phyloP scores from a whole-genome alignment of 164 flowering plant genomes.

The Berberis thunbergii region DNA sequence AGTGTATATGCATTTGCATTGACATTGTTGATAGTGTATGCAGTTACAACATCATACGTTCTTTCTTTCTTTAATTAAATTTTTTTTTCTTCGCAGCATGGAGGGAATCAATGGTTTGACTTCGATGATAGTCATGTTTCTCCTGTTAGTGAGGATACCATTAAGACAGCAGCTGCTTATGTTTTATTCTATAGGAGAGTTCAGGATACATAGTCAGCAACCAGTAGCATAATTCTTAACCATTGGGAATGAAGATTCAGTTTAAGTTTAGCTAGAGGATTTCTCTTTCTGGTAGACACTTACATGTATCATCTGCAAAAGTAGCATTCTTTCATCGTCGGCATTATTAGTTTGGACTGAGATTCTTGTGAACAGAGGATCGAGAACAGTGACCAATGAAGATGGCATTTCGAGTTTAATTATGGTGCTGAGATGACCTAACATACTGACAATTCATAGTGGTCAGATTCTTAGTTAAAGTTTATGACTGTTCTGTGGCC shows the following conservation, averaged over 20 bases:
- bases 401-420: neutral
- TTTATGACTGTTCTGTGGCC: too few relatives aligned
- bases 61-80: neutral
- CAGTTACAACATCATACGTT: neutral
- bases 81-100: constrained; percentile 39
- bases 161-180: constrained; percentile 89
- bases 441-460: too few relatives aligned
- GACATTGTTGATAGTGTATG: neutral
- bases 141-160: constrained; percentile 54
- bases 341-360: constrained; percentile 8
- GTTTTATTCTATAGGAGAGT: constrained; percentile 88
- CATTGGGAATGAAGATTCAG: constrained; percentile 8
- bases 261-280: constrained; percentile 5
- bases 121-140: constrained; percentile 78
- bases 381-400: neutral
- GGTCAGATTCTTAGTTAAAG: too few relatives aligned
- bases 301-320: constrained; percentile 8
- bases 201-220: constrained; percentile 20
- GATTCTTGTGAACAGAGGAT: constrained; percentile 3
- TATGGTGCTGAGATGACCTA: too few relatives aligned
- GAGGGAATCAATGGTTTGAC: constrained; percentile 76
- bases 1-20: neutral
- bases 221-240: neutral
- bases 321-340: constrained; percentile 14
- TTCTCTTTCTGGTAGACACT: constrained; percentile 13